phyloP scores from a whole-genome alignment of 2,329 filamentous ascomycete genomes.

The Aspergillus vadensis region DNA sequence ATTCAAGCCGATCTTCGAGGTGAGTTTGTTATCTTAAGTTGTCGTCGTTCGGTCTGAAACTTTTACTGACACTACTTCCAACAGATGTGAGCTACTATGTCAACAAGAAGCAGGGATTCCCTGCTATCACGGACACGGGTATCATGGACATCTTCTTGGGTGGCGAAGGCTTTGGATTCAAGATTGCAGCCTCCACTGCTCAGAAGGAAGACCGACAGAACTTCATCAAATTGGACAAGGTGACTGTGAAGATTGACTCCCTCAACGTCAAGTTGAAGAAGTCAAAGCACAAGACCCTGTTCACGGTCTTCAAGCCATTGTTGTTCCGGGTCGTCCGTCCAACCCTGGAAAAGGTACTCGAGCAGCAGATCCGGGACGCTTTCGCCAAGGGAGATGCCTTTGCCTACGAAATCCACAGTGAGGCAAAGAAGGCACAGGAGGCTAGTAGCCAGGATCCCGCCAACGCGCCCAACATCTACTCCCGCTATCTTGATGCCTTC shows the following conservation, averaged over 20 bases:
- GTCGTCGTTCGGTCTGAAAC: not conserved
- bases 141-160: constrained; percentile 85
- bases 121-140: constrained; percentile 81
- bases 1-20: constrained; percentile 84
- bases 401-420: constrained; percentile 75
- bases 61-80: constrained; percentile 10
- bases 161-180: constrained; percentile 87
- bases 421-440: constrained; percentile 72
- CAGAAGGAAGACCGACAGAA: constrained; percentile 73
- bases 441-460: constrained; percentile 70
- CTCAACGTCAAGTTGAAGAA: constrained; percentile 88
- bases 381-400: constrained; percentile 74
- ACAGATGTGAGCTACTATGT: constrained; percentile 88
- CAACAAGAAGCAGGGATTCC: constrained; percentile 93
- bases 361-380: constrained; percentile 84
- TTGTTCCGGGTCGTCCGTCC: constrained; percentile 82
- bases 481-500: constrained; percentile 74
- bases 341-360: constrained; percentile 80
- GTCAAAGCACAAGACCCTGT: constrained; percentile 92
- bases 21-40: constrained; percentile 15
- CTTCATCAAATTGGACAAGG: constrained; percentile 93
- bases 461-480: constrained; percentile 79
- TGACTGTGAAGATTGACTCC: constrained; percentile 77
- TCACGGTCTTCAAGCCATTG: constrained; percentile 82
- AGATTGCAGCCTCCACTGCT: constrained; percentile 81